Evolutionary conservation across 2,329 filamentous ascomycete species (phyloP).

Genomic region (Fusarium heterosporum): DNA sequence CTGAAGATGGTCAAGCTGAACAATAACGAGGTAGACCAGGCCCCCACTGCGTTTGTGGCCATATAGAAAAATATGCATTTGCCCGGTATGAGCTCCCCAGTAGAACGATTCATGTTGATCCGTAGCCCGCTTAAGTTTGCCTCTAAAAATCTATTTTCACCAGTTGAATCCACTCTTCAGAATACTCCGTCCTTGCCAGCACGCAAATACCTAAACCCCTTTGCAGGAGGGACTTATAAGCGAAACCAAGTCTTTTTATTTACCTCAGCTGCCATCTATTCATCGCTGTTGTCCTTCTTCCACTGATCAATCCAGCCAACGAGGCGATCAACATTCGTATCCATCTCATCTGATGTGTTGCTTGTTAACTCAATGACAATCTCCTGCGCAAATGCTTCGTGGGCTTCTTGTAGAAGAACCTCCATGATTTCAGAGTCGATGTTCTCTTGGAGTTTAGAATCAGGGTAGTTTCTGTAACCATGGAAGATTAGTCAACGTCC

Average conservation of each 20-base stretch:
- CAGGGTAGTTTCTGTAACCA: slow-evolving; percentile 75
- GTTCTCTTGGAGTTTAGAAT: slow-evolving; percentile 93
- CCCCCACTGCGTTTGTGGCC: slow-evolving; percentile 19
- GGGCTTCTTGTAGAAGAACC: slow-evolving; percentile 88
- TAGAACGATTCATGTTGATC: slow-evolving; percentile 39
- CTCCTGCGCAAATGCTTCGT: slow-evolving; percentile 85
- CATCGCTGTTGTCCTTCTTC: slow-evolving; percentile 72
- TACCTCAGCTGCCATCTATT: slow-evolving; percentile 2
- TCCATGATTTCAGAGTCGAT: slow-evolving; percentile 98
- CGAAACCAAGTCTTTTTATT: not conserved
- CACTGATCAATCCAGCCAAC: slow-evolving; percentile 85
- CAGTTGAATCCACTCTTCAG: slow-evolving; percentile 18
- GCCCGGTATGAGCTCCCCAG: slow-evolving; percentile 16
- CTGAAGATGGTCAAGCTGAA: slow-evolving; percentile 16
- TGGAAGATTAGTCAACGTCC: not conserved
- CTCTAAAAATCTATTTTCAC: slow-evolving; percentile 42
- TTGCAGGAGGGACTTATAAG: not conserved
- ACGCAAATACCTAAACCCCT: not conserved
- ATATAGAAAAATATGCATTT: slow-evolving; percentile 35
- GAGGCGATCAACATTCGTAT: slow-evolving; percentile 87
- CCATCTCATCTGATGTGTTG: slow-evolving; percentile 85
- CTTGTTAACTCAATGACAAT: slow-evolving; percentile 91
- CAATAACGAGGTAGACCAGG: not conserved
- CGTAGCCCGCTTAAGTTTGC: slow-evolving; percentile 32
- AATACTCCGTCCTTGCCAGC: not conserved